Evolutionary conservation across 441 rosid genomes (phyloP), one percentile per base, ranked within the genome.

Genomic region (Gossypium armourianum): DNA sequence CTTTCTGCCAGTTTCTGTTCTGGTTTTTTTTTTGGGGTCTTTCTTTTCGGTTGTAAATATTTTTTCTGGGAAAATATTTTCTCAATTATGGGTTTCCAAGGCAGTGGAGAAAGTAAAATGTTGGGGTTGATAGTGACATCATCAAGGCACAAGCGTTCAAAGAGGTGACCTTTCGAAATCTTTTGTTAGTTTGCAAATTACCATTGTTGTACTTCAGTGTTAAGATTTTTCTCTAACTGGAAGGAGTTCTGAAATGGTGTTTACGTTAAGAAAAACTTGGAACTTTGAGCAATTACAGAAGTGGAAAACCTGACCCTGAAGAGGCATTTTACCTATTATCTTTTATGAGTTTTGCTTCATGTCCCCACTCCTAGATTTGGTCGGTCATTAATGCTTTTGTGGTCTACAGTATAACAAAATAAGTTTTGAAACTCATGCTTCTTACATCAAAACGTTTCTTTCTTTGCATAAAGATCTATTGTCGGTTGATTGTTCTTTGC

Each of bases 41-140:
- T 55, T 20, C 23, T 54, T 55, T 19, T 19, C 23, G 23, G 60
- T 55, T 55, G 12, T 55, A 24, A 55, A 55, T 24, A 55, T 19
- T 8, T 53, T 52, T 20, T 54, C 13, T 36, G 9, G 10, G 19
- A 12, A 4, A n/a, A 52, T 47, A 4, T 72, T 53, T 73, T 80
- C 62, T 61, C 78, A 76, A 70, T 74, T 75, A 86, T 78, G 84
- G 82, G 82, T 77, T 76, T 74, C 80, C 88, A 79, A 64, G 86
- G 79, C 63, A 71, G 74, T 43, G 81, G 75, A 70, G 89, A 78
- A 54, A 62, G 79, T 79, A 83, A 80, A 80, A 79, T 57, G 29
- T 57, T 57, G 62, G 62, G 62, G 5, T 23, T 57, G 62, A 57
- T 10, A 57, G 9, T 23, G 62, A 57, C 36, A 57, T 23, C 62